Evolutionary conservation across 768 basidiomycete species (phyloP).

Genomic region (Lentinula guzmanii): DNA sequence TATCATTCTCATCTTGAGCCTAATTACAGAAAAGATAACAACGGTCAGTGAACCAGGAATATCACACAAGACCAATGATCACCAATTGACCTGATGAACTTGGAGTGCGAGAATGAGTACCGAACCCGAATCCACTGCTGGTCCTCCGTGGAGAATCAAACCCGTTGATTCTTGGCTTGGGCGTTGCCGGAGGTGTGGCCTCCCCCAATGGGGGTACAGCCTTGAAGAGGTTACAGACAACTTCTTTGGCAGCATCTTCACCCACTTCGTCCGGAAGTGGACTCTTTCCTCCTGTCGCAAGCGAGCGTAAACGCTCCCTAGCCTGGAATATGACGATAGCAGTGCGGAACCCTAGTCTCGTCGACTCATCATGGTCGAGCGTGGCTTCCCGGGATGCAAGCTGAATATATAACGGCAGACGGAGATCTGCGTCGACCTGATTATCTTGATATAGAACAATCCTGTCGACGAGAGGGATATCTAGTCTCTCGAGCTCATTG

Average conservation of each 20-base stretch:
- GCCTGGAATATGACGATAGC: slow-evolving; percentile 45
- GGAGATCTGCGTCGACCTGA: slow-evolving; percentile 38
- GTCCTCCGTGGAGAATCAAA: not conserved
- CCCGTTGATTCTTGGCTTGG: not conserved
- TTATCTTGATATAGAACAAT: slow-evolving; percentile 50
- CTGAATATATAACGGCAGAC: slow-evolving; percentile 45
- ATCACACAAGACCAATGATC: not conserved
- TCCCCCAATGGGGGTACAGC: not conserved
- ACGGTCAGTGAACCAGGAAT: not conserved
- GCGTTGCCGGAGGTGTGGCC: not conserved
- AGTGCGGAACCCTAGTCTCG: slow-evolving; percentile 50
- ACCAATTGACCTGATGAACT: slow-evolving; percentile 3
- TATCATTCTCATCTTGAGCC: not conserved
- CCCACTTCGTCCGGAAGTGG: slow-evolving; percentile 2
- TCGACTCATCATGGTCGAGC: slow-evolving; percentile 47
- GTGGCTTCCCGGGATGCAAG: slow-evolving; percentile 48
- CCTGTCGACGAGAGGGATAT: slow-evolving; percentile 12
- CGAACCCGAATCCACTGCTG: not conserved
- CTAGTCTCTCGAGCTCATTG: slow-evolving; percentile 27
- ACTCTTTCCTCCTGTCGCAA: slow-evolving; percentile 19
- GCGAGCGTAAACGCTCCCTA: slow-evolving; percentile 41
- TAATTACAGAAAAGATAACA: not conserved
- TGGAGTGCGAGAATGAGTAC: not conserved
- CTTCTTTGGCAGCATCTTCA: not conserved
- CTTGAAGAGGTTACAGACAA: not conserved